These are phyloP conservation scores for Cordyceps pruinosa DNA, from an alignment of 2,329 filamentous ascomycete genomes.

Conservation along the genomic window DNA sequence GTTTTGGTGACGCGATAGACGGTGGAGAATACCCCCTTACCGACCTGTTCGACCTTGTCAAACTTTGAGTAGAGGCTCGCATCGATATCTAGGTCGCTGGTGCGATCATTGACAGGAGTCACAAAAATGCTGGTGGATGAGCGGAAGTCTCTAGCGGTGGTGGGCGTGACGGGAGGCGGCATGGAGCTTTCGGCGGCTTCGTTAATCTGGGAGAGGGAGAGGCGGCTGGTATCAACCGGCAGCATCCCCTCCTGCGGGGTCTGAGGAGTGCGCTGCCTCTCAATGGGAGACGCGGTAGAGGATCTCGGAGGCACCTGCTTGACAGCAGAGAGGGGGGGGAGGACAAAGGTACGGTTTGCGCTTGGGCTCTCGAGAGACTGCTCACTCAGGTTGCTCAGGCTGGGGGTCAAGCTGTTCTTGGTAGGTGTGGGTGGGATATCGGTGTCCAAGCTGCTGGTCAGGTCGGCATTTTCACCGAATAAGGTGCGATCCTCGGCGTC, in stretches of 20 bases:
- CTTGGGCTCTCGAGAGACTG: constrained; percentile 41
- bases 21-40: constrained; percentile 86
- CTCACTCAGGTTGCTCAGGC: constrained; percentile 32
- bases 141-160: constrained; percentile 47
- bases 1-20: constrained; percentile 69
- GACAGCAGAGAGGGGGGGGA: constrained; percentile 36
- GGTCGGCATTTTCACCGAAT: constrained; percentile 26
- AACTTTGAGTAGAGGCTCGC: constrained; percentile 68
- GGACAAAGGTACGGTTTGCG: constrained; percentile 36
- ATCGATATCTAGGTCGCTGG: constrained; percentile 65
- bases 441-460: constrained; percentile 27
- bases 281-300: constrained; percentile 53
- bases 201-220: constrained; percentile 68
- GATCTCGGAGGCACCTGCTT: constrained; percentile 30
- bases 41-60: constrained; percentile 70
- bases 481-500: constrained; percentile 66
- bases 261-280: constrained; percentile 57
- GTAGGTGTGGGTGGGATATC: constrained; percentile 93
- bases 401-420: constrained; percentile 53
- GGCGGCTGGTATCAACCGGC: constrained; percentile 71
- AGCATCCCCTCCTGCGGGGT: constrained; percentile 72
- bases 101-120: constrained; percentile 62
- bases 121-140: constrained; percentile 51
- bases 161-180: constrained; percentile 71
- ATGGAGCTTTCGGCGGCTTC: constrained; percentile 28